These are phyloP conservation scores for Fusarium illudens DNA, from an alignment of 2,329 filamentous ascomycete species.

Conservation along the genomic window DNA sequence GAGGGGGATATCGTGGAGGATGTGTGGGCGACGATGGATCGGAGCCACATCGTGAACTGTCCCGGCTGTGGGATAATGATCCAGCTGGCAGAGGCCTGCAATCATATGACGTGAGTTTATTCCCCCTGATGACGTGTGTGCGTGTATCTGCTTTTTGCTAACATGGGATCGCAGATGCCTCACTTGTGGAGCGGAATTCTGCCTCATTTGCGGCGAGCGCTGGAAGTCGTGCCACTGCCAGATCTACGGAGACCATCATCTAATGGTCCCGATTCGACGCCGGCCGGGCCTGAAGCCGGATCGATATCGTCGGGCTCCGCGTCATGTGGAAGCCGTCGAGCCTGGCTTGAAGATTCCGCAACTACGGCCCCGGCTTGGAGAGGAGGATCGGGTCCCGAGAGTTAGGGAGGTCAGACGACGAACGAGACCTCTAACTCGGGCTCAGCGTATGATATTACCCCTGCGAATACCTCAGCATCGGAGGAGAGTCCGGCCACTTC, in stretches of 20 bases:
- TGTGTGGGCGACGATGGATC: slow-evolving; percentile 40
- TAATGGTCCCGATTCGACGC: slow-evolving; percentile 9
- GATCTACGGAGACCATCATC: background rate
- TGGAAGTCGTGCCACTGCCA: slow-evolving; percentile 54
- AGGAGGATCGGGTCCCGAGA: slow-evolving; percentile 1
- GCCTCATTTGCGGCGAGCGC: slow-evolving; percentile 54
- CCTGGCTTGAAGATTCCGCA: slow-evolving; percentile 21
- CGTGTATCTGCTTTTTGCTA: background rate
- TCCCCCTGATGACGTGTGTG: fast-evolving
- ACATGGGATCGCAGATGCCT: slow-evolving; percentile 45
- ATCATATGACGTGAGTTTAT: slow-evolving; percentile 35
- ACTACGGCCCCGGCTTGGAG: slow-evolving; percentile 14
- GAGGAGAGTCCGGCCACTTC: no score
- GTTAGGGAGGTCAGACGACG: background rate
- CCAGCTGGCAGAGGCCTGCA: slow-evolving; percentile 34
- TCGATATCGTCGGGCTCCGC: slow-evolving; percentile 20
- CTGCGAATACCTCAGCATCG: background rate
- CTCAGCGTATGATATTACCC: background rate
- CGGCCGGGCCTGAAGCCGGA: slow-evolving; percentile 31
- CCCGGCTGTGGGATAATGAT: slow-evolving; percentile 36
- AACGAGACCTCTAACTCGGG: background rate
- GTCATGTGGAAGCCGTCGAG: background rate
- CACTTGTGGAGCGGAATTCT: slow-evolving; percentile 57
- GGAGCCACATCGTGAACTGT: slow-evolving; percentile 34
- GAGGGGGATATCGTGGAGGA: slow-evolving; percentile 26